Evolutionary conservation across 139 green algal species (phyloP), one percentile per base, ranked within the genome.

Genomic region (Tetratostichococcus sp.): DNA sequence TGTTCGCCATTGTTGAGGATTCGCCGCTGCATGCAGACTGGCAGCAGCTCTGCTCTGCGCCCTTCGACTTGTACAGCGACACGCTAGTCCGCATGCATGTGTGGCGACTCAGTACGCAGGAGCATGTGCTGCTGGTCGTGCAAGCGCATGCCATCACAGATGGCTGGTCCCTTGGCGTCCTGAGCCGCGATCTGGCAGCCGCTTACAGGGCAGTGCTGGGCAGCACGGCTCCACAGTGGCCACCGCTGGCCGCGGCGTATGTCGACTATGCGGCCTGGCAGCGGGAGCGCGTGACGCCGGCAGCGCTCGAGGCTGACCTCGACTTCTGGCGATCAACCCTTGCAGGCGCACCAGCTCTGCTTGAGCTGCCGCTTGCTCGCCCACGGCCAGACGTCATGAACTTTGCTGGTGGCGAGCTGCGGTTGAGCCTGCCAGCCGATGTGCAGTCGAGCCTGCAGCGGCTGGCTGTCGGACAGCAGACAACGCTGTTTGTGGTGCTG

Each of bases 91-190:
- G 19, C 14, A 2, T 62, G 50, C 14, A 62, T 8, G 50, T 62
- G 50, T 62, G 50, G 50, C 17, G 26, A 17, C 17, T 62, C 14
- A 4, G 2, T 8, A 8, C 50, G 14, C 11, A 26, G 11, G 50
- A 62, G 14, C 50, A 72, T 31, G n/a, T 72, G 30, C 57, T 81
- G 25, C 5, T 67, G 21, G 25, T 81, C 25, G 35, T 43, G 25
- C 34, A 62, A 32, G 70, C 77, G 43, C 76, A 81, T 65, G 70
- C 65, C 58, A 59, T 71, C 43, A 58, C 26, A 1, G 76, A 81
- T 39, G 69, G 33, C 25, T 77, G 69, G 76, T 73, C 50, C n/a
- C 34, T 67, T 11, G 34, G 35, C n/a, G 1, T 81, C 21, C 25
- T 81, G 6, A 21, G 30, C 5, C 67, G 71, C 30, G 67, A 81